Percentiles rank a stretch among this genome's conserved stretches.
Conservation (phyloP, 768 basidiomycete genomes). For the Hypsizygus marmoreus region DNA sequence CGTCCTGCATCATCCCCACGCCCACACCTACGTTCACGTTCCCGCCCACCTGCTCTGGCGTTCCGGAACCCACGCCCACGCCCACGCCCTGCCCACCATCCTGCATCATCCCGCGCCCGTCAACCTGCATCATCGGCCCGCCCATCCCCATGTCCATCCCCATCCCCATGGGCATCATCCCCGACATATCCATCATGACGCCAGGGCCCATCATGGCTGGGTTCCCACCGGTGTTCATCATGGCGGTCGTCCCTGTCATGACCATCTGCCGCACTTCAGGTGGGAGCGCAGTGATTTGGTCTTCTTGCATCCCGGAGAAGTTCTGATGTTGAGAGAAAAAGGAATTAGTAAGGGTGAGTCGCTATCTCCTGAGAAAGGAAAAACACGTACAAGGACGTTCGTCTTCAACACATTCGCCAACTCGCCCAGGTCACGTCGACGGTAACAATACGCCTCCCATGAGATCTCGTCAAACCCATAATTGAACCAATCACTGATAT, state of each 20-base stretch:
- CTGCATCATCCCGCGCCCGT: conserved; percentile 37
- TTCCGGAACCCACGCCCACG: conserved; percentile 38
- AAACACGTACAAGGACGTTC: conserved; percentile 70
- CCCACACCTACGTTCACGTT: conserved; percentile 37
- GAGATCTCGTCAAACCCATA: conserved; percentile 98
- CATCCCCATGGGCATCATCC: conserved; percentile 64
- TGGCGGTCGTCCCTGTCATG: conserved; percentile 77
- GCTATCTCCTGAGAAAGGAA: too few species aligned
- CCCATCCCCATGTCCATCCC: conserved; percentile 70
- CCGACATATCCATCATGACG: conserved; percentile 81
- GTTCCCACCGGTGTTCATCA: conserved; percentile 69
- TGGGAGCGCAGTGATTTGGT: conserved; percentile 74
- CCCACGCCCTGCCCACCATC: conserved; percentile 39
- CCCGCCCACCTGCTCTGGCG: conserved; percentile 42
- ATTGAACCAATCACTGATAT: conserved; percentile 98
- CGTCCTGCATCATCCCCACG: conserved; percentile 52
- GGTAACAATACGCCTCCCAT: conserved; percentile 91
- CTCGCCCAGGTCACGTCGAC: conserved; percentile 79
- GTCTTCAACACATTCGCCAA: conserved; percentile 78
- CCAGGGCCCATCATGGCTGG: conserved; percentile 63
- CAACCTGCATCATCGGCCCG: conserved; percentile 54
- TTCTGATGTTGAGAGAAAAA: too few species aligned
- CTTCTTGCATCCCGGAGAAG: conserved; percentile 81
- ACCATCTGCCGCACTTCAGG: conserved; percentile 86
- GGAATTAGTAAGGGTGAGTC: too few species aligned